Conservation (phyloP, 306 rosid genomes). For the Trifolium pratense region DNA sequence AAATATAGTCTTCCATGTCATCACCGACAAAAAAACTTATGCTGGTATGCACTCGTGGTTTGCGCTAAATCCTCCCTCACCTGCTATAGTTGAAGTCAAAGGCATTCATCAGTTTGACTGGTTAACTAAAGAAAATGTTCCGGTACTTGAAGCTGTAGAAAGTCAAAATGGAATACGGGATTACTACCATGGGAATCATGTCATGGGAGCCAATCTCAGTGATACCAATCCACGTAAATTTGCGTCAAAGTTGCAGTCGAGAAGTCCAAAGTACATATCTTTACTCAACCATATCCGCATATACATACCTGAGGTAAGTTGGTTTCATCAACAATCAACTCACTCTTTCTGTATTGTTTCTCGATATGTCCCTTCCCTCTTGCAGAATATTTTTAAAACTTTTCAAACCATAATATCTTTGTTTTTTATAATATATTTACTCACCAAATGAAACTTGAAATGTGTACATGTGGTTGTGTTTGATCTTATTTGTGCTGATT, state of each 20-base stretch:
- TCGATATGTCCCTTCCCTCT: background rate
- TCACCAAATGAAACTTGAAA: slow-evolving; percentile 5
- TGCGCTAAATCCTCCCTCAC: slow-evolving; percentile 86
- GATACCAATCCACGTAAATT: slow-evolving; percentile 72
- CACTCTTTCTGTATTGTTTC: slow-evolving; percentile 5
- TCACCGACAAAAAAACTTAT: slow-evolving; percentile 95
- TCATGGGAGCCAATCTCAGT: slow-evolving; percentile 70
- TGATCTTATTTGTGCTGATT: slow-evolving; percentile 38
- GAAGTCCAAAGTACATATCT: slow-evolving; percentile 99
- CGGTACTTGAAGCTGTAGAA: slow-evolving; percentile 97
- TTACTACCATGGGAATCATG: slow-evolving; percentile 95
- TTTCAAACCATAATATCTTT: background rate
- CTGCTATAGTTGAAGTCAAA: slow-evolving; percentile 95
- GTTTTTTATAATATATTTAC: background rate
- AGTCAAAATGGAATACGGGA: slow-evolving; percentile 81
- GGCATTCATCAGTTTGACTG: slow-evolving; percentile 97
- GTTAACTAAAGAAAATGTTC: slow-evolving; percentile 99
- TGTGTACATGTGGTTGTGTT: background rate
- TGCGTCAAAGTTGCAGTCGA: slow-evolving; percentile 86
- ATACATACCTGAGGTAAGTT: slow-evolving; percentile 90
- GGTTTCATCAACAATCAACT: slow-evolving; percentile 17
- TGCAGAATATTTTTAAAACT: slow-evolving; percentile 20
- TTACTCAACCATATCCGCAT: slow-evolving; percentile 96
- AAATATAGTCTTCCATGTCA: slow-evolving; percentile 91
- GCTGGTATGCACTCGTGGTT: slow-evolving; percentile 99